phyloP scores from a whole-genome alignment of 371 early-diverging fungal genomes.

The Thermomucor indicae-seudaticae region DNA sequence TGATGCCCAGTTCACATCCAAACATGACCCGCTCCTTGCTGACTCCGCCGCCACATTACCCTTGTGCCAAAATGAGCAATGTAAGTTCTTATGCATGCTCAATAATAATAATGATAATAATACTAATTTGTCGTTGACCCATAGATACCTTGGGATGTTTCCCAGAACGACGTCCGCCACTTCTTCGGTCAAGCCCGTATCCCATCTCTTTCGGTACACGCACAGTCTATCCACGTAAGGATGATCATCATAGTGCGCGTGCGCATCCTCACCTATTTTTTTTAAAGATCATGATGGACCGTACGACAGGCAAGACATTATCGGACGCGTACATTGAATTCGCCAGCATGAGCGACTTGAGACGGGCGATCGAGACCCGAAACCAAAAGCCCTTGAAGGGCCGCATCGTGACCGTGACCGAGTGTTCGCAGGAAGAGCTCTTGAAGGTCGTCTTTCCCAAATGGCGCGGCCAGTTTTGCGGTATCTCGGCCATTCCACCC shows the following conservation, averaged over 20 bases:
- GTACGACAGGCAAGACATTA: slow-evolving; percentile 62
- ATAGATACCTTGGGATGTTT: slow-evolving; percentile 58
- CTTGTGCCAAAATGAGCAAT: slow-evolving; percentile 40
- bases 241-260: not conserved
- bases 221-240: slow-evolving; percentile 52
- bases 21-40: slow-evolving; percentile 1
- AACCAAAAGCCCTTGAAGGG: slow-evolving; percentile 62
- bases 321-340: slow-evolving; percentile 68
- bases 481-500: slow-evolving; percentile 39
- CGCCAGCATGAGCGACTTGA: slow-evolving; percentile 34
- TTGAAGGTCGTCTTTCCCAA: slow-evolving; percentile 63
- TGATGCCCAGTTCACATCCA: slow-evolving; percentile 5
- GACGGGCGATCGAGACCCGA: slow-evolving; percentile 44
- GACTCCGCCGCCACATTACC: slow-evolving; percentile 16
- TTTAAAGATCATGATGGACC: slow-evolving; percentile 50
- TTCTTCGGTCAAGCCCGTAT: slow-evolving; percentile 39
- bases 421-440: slow-evolving; percentile 66
- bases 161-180: slow-evolving; percentile 47
- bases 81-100: too few species aligned
- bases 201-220: slow-evolving; percentile 31
- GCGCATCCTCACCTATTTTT: not conserved
- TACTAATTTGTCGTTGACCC: not conserved
- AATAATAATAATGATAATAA: not conserved
- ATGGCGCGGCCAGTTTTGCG: slow-evolving; percentile 56
- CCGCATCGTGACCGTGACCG: slow-evolving; percentile 54